Evolutionary conservation across 164 flowering plant genomes (phyloP).

Genomic region (Euptelea pleiosperma): DNA sequence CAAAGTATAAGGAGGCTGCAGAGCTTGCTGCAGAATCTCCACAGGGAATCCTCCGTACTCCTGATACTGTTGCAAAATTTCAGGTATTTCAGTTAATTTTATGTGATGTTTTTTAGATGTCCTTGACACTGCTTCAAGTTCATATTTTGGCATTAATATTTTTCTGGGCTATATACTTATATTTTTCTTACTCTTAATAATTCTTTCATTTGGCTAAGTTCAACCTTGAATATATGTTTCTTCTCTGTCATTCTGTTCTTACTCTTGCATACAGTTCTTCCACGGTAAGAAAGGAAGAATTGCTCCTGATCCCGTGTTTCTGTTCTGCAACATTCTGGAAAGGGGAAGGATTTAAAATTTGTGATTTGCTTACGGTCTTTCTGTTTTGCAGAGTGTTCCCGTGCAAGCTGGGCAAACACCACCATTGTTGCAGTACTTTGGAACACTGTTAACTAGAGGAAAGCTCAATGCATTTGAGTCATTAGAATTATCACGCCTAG

Average conservation of each 20-base stretch:
- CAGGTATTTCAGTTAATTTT: conserved; percentile 52
- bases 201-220: not conserved
- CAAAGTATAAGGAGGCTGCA: conserved; percentile 98
- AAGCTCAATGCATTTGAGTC: conserved; percentile 98
- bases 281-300: too few species aligned
- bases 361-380: conserved; percentile 5
- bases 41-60: conserved; percentile 93
- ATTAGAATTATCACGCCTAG: conserved; percentile 96
- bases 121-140: not conserved
- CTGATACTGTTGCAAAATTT: conserved; percentile 98
- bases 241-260: too few species aligned
- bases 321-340: not conserved
- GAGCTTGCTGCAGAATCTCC: conserved; percentile 99
- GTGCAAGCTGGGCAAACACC: conserved; percentile 99
- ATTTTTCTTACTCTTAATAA: not conserved
- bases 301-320: too few species aligned
- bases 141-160: not conserved
- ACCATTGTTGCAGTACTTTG: conserved; percentile 95
- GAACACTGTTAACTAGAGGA: conserved; percentile 89
- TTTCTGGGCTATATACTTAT: not conserved
- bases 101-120: not conserved
- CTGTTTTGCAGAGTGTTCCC: conserved; percentile 85
- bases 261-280: too few species aligned
- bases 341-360: too few species aligned
- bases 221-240: too few species aligned